These are phyloP conservation scores for Cucumis hystrix DNA, from an alignment of 306 rosid species.

Conservation along the genomic window DNA sequence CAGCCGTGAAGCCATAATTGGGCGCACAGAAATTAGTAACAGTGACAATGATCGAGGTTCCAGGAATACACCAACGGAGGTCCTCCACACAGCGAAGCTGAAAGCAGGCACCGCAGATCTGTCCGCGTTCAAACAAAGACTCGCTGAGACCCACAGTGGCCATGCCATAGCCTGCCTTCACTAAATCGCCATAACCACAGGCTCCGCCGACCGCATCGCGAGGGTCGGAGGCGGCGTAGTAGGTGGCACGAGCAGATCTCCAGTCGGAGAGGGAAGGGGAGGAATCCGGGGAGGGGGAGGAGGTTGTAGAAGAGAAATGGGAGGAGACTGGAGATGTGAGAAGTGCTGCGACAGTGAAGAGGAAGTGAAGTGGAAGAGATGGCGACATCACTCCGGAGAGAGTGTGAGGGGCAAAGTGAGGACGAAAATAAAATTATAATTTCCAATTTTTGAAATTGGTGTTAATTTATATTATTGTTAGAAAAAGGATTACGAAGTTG, in stretches of 20 bases:
- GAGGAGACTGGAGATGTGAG: slow-evolving; percentile 23
- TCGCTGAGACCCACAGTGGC: slow-evolving; percentile 84
- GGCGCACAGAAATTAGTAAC: slow-evolving; percentile 92
- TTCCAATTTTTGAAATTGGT: background rate
- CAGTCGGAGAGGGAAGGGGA: slow-evolving; percentile 40
- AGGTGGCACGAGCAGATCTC: slow-evolving; percentile 85
- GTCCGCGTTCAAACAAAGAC: slow-evolving; percentile 62
- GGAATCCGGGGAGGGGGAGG: slow-evolving; percentile 3
- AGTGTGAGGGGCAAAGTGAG: background rate
- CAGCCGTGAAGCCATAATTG: slow-evolving; percentile 65
- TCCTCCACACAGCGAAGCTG: slow-evolving; percentile 70
- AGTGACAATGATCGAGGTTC: slow-evolving; percentile 73
- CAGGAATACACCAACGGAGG: slow-evolving; percentile 80
- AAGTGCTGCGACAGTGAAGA: slow-evolving; percentile 14
- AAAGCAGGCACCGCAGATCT: slow-evolving; percentile 99
- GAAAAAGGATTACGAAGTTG: background rate
- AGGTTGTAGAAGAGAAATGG: slow-evolving; percentile 22
- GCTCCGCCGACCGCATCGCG: slow-evolving; percentile 85
- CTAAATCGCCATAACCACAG: slow-evolving; percentile 81
- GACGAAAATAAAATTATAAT: background rate
- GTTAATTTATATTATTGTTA: background rate
- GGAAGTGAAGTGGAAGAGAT: slow-evolving; percentile 9
- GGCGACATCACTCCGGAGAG: slow-evolving; percentile 28
- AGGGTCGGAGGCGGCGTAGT: slow-evolving; percentile 81
- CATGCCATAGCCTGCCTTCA: slow-evolving; percentile 63